Evolutionary conservation across 768 basidiomycete genomes (phyloP), one percentile per base, ranked within the genome.

Genomic region (Pulveroboletus sp.): DNA sequence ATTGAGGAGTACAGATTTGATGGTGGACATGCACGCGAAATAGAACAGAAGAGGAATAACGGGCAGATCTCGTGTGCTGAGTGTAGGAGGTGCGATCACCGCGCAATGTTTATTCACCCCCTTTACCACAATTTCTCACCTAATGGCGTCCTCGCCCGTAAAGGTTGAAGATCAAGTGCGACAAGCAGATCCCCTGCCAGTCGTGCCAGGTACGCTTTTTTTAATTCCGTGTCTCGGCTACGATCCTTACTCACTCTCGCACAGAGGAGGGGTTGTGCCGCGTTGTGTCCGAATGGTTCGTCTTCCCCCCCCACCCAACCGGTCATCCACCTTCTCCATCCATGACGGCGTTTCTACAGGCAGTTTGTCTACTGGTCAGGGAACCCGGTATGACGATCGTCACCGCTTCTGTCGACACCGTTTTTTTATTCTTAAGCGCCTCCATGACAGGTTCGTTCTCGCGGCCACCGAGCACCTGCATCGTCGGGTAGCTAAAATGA

Each of bases 11-110:
- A 71, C 58, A 60, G 72, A 49, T 76, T 76, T 60, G 79, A 80
- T 58, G 72, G 72, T 24, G 71, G 67, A 47, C 79, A 83, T 62
- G 74, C 79, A 31, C 72, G 83, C 48, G 86, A 88, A 63, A 75
- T 88, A 30, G 86, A 88, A 62, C 71, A 81, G 63, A 89, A 86
- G 69, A 80, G 86, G 57, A 86, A 75, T 62, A 73, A 81, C 66
- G 86, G 86, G 63, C 73, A 87, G 76, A 83, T 87, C 66, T 84
- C 82, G 65, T 87, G 85, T 70, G 85, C 85, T 60, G 86, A 88
- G 68, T 89, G 86, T 76, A 80, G 86, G 78, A 78, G 76, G 76
- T 81, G 78, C 78, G 84, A 79, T 80, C 72, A 76, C 71, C 75
- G 73, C 63, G 58, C 71, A 67, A n/a, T n/a, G n/a, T n/a, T n/a